These are phyloP conservation scores for Oidium heveae DNA, from an alignment of 2,329 filamentous ascomycete species.

Conservation along the genomic window DNA sequence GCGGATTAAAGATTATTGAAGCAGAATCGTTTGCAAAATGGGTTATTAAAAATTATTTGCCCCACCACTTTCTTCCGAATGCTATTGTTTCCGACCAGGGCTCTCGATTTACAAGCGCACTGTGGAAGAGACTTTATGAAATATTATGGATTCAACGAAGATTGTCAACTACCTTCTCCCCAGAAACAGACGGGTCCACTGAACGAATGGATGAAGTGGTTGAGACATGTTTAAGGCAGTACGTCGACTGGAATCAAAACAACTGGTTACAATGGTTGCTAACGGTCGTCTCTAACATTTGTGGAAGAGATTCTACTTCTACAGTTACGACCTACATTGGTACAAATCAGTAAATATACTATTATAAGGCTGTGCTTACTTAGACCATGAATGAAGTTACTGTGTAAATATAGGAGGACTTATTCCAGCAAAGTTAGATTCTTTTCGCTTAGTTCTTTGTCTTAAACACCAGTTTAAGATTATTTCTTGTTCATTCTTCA, in stretches of 20 bases:
- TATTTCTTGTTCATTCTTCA: no score
- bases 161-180: not conserved
- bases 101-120: not conserved
- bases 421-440: no score
- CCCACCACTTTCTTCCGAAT: not conserved
- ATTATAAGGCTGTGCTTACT: no score
- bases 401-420: no score
- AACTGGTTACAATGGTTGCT: not conserved
- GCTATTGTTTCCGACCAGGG: not conserved
- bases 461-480: no score
- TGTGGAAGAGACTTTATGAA: not conserved
- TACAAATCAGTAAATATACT: no score
- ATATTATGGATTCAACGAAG: not conserved
- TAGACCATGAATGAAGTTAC: no score
- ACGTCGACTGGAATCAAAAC: not conserved
- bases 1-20: not conserved
- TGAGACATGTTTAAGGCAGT: not conserved
- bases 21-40: not conserved
- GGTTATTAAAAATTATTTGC: not conserved
- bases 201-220: not conserved
- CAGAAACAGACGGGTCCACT: not conserved
- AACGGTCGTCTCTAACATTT: no score
- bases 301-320: no score
- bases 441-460: no score
- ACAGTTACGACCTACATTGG: no score